These are phyloP conservation scores for Amaranthus palmeri DNA, from an alignment of 148 eudicot species.

Conservation along the genomic window DNA sequence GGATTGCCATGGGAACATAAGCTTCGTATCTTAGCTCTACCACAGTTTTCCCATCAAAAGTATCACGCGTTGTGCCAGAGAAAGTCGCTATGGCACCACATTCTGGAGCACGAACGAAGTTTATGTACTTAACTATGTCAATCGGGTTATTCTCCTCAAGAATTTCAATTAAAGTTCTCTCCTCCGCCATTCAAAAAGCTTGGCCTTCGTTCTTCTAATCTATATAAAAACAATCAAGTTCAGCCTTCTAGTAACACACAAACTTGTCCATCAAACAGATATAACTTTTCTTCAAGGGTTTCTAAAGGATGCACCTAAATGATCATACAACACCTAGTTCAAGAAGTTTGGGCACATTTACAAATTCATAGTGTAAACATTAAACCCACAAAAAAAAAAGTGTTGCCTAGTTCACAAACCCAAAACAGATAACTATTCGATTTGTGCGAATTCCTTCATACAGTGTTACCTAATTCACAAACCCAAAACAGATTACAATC, in stretches of 20 bases:
- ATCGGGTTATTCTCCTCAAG: constrained; percentile 56
- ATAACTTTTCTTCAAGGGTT: background rate
- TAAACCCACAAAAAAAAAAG: no score
- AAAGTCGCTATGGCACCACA: constrained; percentile 88
- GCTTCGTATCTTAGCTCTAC: constrained; percentile 90
- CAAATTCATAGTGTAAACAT: background rate
- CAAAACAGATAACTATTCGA: no score
- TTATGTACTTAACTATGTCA: constrained; percentile 75
- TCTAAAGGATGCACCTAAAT: background rate
- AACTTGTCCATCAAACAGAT: constrained; percentile 4
- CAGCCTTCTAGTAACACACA: background rate
- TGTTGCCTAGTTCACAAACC: no score
- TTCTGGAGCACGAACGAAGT: constrained; percentile 56
- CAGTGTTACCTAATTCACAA: no score
- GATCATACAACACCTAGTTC: background rate
- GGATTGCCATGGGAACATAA: constrained; percentile 81
- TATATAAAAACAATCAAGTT: background rate
- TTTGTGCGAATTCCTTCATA: no score
- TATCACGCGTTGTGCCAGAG: constrained; percentile 86
- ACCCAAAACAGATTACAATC: no score
- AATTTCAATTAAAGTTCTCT: constrained; percentile 61
- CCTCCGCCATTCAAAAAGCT: constrained; percentile 35
- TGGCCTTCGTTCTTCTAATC: background rate
- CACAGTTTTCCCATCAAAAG: constrained; percentile 67
- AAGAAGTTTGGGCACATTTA: background rate